Evolutionary conservation across 108 stramenopile species (phyloP), one percentile per base, ranked within the genome.

Genomic region (Chaetoceros tenuissimus): DNA sequence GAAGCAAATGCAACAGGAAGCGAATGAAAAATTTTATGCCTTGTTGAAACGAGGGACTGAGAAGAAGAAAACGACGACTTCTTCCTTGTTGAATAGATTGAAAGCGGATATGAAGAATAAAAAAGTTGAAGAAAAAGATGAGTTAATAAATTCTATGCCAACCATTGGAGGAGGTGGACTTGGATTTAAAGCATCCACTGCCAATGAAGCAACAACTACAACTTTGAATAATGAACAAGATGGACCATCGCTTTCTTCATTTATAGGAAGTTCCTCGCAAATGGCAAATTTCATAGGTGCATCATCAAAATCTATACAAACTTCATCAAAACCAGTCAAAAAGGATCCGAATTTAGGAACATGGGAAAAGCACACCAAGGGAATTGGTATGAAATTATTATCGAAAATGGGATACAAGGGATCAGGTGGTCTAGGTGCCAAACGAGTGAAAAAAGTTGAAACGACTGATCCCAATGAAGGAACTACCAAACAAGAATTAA

Each of bases 361-460:
- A 29, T 96, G 95, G 95, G 95, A 96, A 70, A 92, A 88, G 67
- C 95, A 96, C 56, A 94, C 92, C 44, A 96, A 96, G 57, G 95
- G 95, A n/a, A 89, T 96, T 57, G 95, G 95, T 3, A 79, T 77
- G 74, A 96, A 92, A 66, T 64, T 96, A 20, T 60, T 96, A 24
- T 47, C 80, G 28, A 96, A 94, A 72, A 89, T 96, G 86, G 95
- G 95, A 43, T 96, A 92, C 69, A 67, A 67, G 43, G 95, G 95
- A 31, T 59, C 51, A 2, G 91, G 91, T 46, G 91, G 92, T 19
- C 56, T 96, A 27, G 92, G 92, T 3, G 84, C 89, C 3, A 85
- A 86, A 56, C 54, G 67, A 26, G 17, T 59, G 16, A 5, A 26
- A 13, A 59, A 69, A 48, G 57, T 53, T 56, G 22, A 50, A 34